These are phyloP conservation scores for Arctium lappa DNA, from an alignment of 129 eudicot species.

Conservation along the genomic window DNA sequence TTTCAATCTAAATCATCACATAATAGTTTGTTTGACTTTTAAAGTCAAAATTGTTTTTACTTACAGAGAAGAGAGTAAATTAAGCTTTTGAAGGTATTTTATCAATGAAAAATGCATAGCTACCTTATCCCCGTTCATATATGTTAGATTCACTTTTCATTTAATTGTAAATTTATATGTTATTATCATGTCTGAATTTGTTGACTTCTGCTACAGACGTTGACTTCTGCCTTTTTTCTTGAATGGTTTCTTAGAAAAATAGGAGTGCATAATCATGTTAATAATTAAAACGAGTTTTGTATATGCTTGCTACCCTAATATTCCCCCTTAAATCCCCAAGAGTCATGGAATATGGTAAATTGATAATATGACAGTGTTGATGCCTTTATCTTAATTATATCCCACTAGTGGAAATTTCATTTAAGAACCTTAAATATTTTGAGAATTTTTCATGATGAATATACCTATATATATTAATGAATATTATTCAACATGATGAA, in stretches of 20 bases:
- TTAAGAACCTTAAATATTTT: too few species aligned
- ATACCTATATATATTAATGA: background rate
- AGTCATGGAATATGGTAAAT: background rate
- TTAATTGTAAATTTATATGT: background rate
- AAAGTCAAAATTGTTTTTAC: background rate
- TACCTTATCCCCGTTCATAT: background rate
- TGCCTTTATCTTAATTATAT: background rate
- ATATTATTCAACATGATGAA: background rate
- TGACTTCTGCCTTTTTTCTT: background rate
- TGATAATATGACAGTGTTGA: background rate
- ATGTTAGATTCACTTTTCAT: background rate
- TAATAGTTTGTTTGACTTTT: background rate
- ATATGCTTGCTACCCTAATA: background rate
- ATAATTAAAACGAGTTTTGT: background rate
- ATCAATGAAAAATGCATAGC: background rate
- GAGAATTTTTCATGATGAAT: background rate
- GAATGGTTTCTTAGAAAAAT: background rate
- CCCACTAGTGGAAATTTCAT: background rate
- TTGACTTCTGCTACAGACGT: background rate
- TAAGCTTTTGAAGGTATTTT: too few species aligned
- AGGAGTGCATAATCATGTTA: background rate
- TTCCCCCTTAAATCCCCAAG: background rate
- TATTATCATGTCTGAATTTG: background rate
- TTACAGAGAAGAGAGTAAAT: too few species aligned
- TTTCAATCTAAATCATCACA: background rate